These are phyloP conservation scores for Trichaptum fuscoviolaceum DNA, from an alignment of 768 basidiomycete genomes.

Conservation along the genomic window DNA sequence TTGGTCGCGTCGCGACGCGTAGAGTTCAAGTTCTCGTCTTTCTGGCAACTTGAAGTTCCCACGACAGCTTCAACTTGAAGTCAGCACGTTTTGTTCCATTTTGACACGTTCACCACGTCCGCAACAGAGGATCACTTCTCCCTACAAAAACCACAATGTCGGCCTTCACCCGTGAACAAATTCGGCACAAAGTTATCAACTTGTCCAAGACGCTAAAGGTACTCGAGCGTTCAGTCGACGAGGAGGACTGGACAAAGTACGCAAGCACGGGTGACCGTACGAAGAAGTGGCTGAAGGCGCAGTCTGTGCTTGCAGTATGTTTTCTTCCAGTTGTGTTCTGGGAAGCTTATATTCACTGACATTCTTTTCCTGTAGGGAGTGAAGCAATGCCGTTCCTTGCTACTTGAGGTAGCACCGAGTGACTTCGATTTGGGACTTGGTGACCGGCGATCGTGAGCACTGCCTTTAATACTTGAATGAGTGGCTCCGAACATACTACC, in stretches of 20 bases:
- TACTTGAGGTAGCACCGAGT: slow-evolving; percentile 48
- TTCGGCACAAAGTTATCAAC: slow-evolving; percentile 62
- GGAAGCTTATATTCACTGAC: neutral
- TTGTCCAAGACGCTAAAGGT: slow-evolving; percentile 53
- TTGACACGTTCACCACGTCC: neutral
- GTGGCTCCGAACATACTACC: slow-evolving; percentile 5
- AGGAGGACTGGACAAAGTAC: slow-evolving; percentile 26
- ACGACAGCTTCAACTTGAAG: too few species aligned
- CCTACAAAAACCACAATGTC: neutral
- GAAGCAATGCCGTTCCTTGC: slow-evolving; percentile 49
- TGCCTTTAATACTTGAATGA: slow-evolving; percentile 9
- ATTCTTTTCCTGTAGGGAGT: slow-evolving; percentile 29
- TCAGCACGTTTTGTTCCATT: too few species aligned
- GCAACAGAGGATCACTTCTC: neutral
- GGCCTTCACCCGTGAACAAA: slow-evolving; percentile 11
- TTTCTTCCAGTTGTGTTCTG: neutral
- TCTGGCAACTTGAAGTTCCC: neutral
- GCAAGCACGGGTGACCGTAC: slow-evolving; percentile 27
- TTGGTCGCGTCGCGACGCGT: neutral
- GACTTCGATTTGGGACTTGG: slow-evolving; percentile 6
- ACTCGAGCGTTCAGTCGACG: slow-evolving; percentile 49
- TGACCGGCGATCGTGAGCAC: slow-evolving; percentile 34
- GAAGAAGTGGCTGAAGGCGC: slow-evolving; percentile 50
- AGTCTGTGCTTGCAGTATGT: slow-evolving; percentile 52
- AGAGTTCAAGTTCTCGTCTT: neutral